Evolutionary conservation across 108 stramenopile species (phyloP).

Genomic region (Epithemia pelagica): DNA sequence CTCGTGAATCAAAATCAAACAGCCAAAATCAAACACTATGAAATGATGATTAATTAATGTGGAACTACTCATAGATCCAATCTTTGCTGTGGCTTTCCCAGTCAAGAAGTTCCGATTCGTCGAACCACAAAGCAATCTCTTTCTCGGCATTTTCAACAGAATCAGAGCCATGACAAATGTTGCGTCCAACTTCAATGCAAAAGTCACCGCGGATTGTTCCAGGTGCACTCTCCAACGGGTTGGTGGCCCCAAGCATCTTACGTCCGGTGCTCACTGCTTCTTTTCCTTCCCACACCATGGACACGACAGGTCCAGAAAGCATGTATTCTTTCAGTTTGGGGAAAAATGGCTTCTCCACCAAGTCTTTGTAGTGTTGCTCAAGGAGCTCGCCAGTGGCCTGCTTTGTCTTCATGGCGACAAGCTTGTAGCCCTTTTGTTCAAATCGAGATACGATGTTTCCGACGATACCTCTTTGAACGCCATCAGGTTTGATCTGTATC

Average conservation of each 20-base stretch:
- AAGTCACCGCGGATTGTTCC: constrained; percentile 94
- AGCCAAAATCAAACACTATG: no score
- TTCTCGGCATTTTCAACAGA: constrained; percentile 89
- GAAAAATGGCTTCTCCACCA: constrained; percentile 93
- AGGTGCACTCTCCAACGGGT: constrained; percentile 81
- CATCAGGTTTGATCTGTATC: constrained; percentile 97
- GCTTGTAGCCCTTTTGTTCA: constrained; percentile 89
- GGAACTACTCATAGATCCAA: constrained; percentile 92
- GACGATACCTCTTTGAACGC: constrained; percentile 95
- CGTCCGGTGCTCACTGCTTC: constrained; percentile 87
- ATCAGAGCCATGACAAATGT: constrained; percentile 87
- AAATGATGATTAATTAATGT: no score
- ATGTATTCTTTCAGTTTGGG: constrained; percentile 89
- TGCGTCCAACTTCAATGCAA: constrained; percentile 77
- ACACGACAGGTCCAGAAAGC: constrained; percentile 42
- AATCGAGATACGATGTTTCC: constrained; percentile 97
- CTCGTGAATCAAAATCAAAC: no score
- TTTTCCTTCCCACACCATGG: constrained; percentile 93
- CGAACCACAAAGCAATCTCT: constrained; percentile 93
- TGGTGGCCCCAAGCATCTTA: constrained; percentile 94
- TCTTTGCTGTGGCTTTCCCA: constrained; percentile 64
- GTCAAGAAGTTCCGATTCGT: constrained; percentile 67
- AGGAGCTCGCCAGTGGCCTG: constrained; percentile 78
- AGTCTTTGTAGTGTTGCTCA: constrained; percentile 85
- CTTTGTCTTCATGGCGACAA: constrained; percentile 89